Evolutionary conservation across 1,139 yeast species (phyloP), one percentile per base, ranked within the genome.

Genomic region (Meyerozyma athensensis): DNA sequence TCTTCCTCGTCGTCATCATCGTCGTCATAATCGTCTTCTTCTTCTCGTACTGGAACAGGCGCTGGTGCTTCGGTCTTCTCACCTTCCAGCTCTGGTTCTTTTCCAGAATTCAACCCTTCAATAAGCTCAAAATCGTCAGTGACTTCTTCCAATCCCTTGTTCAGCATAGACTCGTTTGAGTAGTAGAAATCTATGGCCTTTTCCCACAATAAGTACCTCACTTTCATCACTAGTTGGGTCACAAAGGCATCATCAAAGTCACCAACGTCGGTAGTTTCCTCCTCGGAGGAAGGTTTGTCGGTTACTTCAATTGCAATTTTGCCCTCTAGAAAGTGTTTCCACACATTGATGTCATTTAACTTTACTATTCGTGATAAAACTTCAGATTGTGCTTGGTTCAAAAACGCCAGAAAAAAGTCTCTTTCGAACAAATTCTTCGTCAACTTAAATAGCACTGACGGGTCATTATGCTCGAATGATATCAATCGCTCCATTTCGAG

Each of bases 181-280:
- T 67, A 77, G 46, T 64, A 68, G 39, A 60, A 67, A 51, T 81
- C 86, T 12, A 84, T 72, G 5, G 89, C 92, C 50, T 77, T 79
- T 48, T 83, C 90, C 79, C 86, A 84, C 19, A 84, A 61, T 14
- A 83, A 69, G 47, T 82, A 83, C 47, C 92, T 65, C 26, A 83
- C 60, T 45, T 80, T 83, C 37, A 83, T 61, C 3, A 87, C 81
- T 34, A 83, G 59, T 7, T 42, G 41, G 7, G 41, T 47, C 4
- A 41, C 40, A n/a, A 44, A 49, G 7, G 34, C 36, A 24, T 28
- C 32, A 18, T 28, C 20, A 18, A 28, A 16, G 2, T 28, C 32
- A 8, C 20, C 20, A 8, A 13, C 30, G 20, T 30, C 40, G 12
- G 24, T 34, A 35, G 38, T 46, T 24, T 10, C 5, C 21, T 28